A percentile compares a stretch with the other conserved stretches of the same genome.
Conservation (phyloP, 345 rosid genomes). For the Linum trigynum region DNA sequence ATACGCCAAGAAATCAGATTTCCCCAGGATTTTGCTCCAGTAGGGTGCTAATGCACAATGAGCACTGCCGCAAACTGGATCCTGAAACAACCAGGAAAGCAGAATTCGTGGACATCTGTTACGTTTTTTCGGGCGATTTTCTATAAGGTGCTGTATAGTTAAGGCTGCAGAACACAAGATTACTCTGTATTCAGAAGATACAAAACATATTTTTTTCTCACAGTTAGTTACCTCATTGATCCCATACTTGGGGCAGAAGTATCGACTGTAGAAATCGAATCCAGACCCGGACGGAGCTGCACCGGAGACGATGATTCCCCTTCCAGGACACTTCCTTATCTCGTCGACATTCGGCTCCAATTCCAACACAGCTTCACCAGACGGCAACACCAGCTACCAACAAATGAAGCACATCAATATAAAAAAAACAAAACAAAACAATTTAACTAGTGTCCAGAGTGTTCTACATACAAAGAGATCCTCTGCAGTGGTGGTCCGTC, state of each 20-base stretch:
- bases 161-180: too few species aligned
- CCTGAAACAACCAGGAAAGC: slow-evolving; percentile 33
- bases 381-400: slow-evolving; percentile 50
- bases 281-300: slow-evolving; percentile 43
- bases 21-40: slow-evolving; percentile 62
- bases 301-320: slow-evolving; percentile 51
- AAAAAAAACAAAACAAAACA: not conserved
- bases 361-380: slow-evolving; percentile 46
- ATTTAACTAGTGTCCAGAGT: not conserved
- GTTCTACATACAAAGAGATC: slow-evolving; percentile 38
- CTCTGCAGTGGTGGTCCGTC: slow-evolving; percentile 26
- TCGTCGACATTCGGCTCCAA: slow-evolving; percentile 43
- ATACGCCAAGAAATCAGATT: slow-evolving; percentile 48
- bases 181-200: too few species aligned
- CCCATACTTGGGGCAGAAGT: slow-evolving; percentile 58
- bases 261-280: slow-evolving; percentile 60
- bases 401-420: slow-evolving; percentile 2
- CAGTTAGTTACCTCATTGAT: slow-evolving; percentile 45
- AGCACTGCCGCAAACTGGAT: slow-evolving; percentile 75
- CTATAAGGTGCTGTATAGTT: too few species aligned
- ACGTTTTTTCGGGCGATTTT: too few species aligned
- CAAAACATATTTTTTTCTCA: too few species aligned
- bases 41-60: slow-evolving; percentile 65
- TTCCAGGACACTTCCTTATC: slow-evolving; percentile 41
- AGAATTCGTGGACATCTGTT: not conserved